Conservation (phyloP, 1,284 basidiomycete species). For the Entoloma clypeatum region DNA sequence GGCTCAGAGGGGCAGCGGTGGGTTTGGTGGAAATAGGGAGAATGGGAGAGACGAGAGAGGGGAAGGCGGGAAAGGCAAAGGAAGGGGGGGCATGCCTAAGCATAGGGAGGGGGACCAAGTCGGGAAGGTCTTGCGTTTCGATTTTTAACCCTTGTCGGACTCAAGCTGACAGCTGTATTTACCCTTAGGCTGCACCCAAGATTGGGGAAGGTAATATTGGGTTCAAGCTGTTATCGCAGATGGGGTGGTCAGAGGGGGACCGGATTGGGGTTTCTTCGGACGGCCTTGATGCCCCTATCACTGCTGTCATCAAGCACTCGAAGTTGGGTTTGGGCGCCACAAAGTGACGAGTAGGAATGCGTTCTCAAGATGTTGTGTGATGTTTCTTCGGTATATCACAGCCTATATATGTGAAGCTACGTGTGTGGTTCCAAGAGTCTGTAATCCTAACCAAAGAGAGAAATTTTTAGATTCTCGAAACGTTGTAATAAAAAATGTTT, state of each 20-base stretch:
- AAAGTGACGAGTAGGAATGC: conserved; percentile 15
- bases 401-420: no score
- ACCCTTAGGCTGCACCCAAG: conserved; percentile 62
- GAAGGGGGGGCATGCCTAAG: conserved; percentile 30
- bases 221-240: conserved; percentile 69
- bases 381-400: background rate
- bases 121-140: conserved; percentile 51
- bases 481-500: no score
- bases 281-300: conserved; percentile 62
- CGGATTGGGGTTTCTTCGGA: conserved; percentile 54
- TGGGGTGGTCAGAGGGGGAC: conserved; percentile 77
- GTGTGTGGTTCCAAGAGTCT: no score
- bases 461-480: no score
- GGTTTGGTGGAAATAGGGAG: conserved; percentile 28
- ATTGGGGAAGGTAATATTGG: conserved; percentile 69
- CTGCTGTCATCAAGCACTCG: conserved; percentile 70
- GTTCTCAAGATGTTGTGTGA: background rate
- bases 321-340: conserved; percentile 69
- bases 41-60: conserved; percentile 31
- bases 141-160: conserved; percentile 2
- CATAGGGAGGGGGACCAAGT: conserved; percentile 74
- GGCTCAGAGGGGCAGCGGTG: conserved; percentile 27
- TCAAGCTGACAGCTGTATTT: conserved; percentile 3
- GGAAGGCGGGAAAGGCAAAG: conserved; percentile 28
- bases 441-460: no score